These are phyloP conservation scores for Allium cepa DNA, from an alignment of 106 monocot species.

Conservation along the genomic window DNA sequence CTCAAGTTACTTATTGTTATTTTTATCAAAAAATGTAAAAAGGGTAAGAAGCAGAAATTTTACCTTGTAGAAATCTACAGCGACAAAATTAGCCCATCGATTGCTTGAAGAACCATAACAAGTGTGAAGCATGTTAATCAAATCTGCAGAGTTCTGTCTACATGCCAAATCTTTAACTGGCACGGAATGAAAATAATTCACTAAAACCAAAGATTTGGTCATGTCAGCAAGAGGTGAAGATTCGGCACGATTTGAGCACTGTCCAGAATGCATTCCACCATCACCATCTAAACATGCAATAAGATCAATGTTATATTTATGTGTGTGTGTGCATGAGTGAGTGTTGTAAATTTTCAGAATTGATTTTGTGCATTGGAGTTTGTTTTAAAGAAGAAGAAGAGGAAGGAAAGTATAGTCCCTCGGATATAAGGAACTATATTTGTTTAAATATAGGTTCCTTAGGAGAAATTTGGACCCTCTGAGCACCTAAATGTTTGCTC, in stretches of 20 bases:
- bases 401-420: too few relatives aligned
- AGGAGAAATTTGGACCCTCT: too few relatives aligned
- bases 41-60: not conserved
- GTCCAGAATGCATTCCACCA: constrained; percentile 53
- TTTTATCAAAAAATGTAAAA: not conserved
- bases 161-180: constrained; percentile 40
- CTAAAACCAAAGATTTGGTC: constrained; percentile 49
- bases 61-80: constrained; percentile 87
- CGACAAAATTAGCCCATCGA: constrained; percentile 78
- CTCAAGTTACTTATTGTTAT: not conserved
- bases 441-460: too few relatives aligned
- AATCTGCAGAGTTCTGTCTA: constrained; percentile 43
- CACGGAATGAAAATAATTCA: constrained; percentile 57
- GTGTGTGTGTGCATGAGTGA: too few relatives aligned
- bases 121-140: constrained; percentile 49
- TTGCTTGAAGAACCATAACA: constrained; percentile 42
- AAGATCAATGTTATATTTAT: too few relatives aligned
- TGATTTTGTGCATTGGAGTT: too few relatives aligned
- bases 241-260: constrained; percentile 59
- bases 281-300: constrained; percentile 47
- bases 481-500: too few relatives aligned
- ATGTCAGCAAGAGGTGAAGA: constrained; percentile 51
- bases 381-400: too few relatives aligned
- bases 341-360: too few relatives aligned
- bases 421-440: too few relatives aligned